Evolutionary conservation across 129 eudicot species (phyloP).

Genomic region (Silybum marianum): DNA sequence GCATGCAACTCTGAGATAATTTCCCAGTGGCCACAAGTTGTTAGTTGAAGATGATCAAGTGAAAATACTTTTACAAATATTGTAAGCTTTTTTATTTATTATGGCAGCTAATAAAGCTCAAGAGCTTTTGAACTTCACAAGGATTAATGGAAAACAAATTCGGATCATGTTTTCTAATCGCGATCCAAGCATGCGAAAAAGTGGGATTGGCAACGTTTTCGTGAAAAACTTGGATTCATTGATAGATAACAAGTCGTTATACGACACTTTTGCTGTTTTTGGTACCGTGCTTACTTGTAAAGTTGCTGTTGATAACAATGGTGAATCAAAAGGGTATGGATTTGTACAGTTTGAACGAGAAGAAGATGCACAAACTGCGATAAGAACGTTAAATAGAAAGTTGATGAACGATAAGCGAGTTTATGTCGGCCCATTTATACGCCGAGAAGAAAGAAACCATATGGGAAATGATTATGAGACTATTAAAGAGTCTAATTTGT

Average conservation of each 20-base stretch:
- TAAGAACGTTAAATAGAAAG: conserved; percentile 52
- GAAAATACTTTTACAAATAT: too few relatives aligned
- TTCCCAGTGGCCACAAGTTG: too few relatives aligned
- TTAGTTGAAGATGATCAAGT: neutral
- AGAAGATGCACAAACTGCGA: conserved; percentile 61
- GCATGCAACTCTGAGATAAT: too few relatives aligned
- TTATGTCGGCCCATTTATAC: conserved; percentile 53
- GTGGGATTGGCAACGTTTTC: conserved; percentile 59
- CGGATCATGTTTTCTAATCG: conserved; percentile 67
- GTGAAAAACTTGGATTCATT: conserved; percentile 59
- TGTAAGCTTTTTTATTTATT: neutral
- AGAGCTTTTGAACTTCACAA: conserved; percentile 52
- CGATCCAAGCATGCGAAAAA: conserved; percentile 60
- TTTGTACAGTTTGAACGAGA: conserved; percentile 64
- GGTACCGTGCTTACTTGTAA: conserved; percentile 70
- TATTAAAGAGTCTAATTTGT: conserved; percentile 51
- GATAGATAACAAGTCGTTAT: conserved; percentile 55
- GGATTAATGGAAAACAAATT: conserved; percentile 55
- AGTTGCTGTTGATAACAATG: conserved; percentile 48
- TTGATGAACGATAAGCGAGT: conserved; percentile 61
- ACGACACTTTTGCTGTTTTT: conserved; percentile 50
- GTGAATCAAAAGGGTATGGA: conserved; percentile 57
- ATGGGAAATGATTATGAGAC: neutral
- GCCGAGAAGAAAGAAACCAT: conserved; percentile 45
- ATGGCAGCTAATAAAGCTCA: conserved; percentile 56